A percentile compares a stretch with the other conserved stretches of the same genome.
Conservation (phyloP, 352 stramenopile species). For the Phytophthora podocarpi region DNA sequence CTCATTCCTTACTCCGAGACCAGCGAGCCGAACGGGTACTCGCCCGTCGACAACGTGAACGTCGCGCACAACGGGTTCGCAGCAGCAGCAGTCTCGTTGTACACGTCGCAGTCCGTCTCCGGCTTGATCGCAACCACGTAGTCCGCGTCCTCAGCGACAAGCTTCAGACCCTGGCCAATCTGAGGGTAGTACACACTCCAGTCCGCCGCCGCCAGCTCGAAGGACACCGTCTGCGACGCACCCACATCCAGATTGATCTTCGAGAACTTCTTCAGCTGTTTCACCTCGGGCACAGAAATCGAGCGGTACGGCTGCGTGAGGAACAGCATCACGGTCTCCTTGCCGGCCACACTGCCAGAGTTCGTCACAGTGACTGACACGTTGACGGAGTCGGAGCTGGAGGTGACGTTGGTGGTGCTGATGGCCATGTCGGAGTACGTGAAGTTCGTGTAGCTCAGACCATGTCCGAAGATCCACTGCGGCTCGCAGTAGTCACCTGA, state of each 20-base stretch:
- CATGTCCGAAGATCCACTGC: conserved; percentile 64
- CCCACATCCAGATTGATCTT: conserved; percentile 38
- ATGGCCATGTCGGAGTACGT: conserved; percentile 49
- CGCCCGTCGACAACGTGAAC: conserved; percentile 28
- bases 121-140: conserved; percentile 55
- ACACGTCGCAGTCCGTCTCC: conserved; percentile 40
- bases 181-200: conserved; percentile 52
- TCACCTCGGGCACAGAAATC: conserved; percentile 41
- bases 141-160: conserved; percentile 41
- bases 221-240: conserved; percentile 28
- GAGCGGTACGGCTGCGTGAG: conserved; percentile 29
- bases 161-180: conserved; percentile 49
- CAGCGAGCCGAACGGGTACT: conserved; percentile 27
- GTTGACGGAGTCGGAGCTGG: conserved; percentile 32
- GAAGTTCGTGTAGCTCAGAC: conserved; percentile 72
- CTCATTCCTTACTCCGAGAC: conserved; percentile 20
- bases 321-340: conserved; percentile 41
- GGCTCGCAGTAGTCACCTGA: conserved; percentile 51
- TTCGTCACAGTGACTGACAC: conserved; percentile 37
- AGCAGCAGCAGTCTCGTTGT: conserved; percentile 36
- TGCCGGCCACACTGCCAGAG: conserved; percentile 39
- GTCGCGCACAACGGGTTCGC: conserved; percentile 30
- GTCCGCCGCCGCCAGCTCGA: conserved; percentile 35
- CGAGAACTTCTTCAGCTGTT: conserved; percentile 43
- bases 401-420: conserved; percentile 34